Conservation (phyloP, 345 rosid species). For the Triadica sebifera region DNA sequence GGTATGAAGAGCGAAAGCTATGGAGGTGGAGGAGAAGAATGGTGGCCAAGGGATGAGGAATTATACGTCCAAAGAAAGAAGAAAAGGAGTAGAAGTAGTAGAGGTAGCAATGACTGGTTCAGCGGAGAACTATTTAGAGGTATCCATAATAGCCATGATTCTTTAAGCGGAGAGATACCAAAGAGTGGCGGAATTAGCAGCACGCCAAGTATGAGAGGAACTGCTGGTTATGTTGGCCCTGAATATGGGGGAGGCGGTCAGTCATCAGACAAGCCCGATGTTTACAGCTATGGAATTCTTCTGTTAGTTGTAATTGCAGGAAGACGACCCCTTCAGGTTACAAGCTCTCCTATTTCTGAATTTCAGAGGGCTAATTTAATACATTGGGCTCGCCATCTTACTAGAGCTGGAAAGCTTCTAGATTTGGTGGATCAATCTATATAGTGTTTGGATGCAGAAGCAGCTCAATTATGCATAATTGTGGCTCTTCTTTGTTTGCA, state of each 20-base stretch:
- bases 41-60: slow-evolving; percentile 63
- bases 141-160: slow-evolving; percentile 55
- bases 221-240: slow-evolving; percentile 84
- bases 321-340: slow-evolving; percentile 81
- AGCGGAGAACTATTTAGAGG: slow-evolving; percentile 71
- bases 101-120: slow-evolving; percentile 79
- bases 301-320: slow-evolving; percentile 80
- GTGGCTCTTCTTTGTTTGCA: slow-evolving; percentile 87
- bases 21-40: slow-evolving; percentile 37
- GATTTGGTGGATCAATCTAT: slow-evolving; percentile 74
- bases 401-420: slow-evolving; percentile 62
- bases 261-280: slow-evolving; percentile 82
- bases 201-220: slow-evolving; percentile 98
- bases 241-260: slow-evolving; percentile 75
- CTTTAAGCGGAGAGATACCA: slow-evolving; percentile 66
- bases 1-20: slow-evolving; percentile 35
- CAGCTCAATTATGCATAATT: slow-evolving; percentile 70
- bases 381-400: slow-evolving; percentile 86
- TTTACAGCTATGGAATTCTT: slow-evolving; percentile 79
- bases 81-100: slow-evolving; percentile 53
- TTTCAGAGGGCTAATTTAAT: slow-evolving; percentile 81
- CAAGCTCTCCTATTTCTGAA: slow-evolving; percentile 69
- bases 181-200: slow-evolving; percentile 76
- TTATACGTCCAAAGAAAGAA: slow-evolving; percentile 45
- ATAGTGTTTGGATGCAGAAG: slow-evolving; percentile 54